A percentile compares a stretch with the other conserved stretches of the same genome.
These are phyloP conservation scores for Colletotrichum shisoi DNA, from an alignment of 2,329 filamentous ascomycete genomes.

Conservation along the genomic window DNA sequence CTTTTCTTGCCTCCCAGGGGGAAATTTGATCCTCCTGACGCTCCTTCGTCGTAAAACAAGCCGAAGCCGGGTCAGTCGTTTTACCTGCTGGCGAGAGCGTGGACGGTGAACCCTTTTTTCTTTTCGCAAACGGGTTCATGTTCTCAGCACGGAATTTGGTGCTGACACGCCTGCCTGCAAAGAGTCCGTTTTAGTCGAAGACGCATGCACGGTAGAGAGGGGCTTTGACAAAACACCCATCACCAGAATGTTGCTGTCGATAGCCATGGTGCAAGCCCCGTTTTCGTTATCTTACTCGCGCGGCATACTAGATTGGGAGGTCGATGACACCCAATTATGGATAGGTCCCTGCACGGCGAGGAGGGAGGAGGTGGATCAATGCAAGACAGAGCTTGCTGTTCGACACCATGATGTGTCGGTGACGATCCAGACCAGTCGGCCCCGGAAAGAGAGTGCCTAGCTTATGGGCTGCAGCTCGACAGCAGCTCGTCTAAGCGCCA, in stretches of 20 bases:
- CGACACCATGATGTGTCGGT: constrained; percentile 4
- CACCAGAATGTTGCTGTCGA: background rate
- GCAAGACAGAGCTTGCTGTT: constrained; percentile 2
- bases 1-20: constrained; percentile 19
- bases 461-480: background rate
- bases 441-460: constrained; percentile 3
- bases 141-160: no score
- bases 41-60: background rate
- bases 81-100: background rate
- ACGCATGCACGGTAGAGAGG: background rate
- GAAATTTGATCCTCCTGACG: constrained; percentile 14
- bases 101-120: background rate
- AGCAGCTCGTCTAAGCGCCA: background rate
- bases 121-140: background rate
- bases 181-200: background rate
- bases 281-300: constrained; percentile 5
- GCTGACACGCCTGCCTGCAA: background rate
- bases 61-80: background rate
- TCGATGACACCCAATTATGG: constrained; percentile 9
- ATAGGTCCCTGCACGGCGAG: background rate
- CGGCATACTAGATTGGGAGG: constrained; percentile 11
- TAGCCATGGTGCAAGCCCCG: background rate
- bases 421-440: constrained; percentile 17
- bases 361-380: background rate
- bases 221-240: background rate